Conservation (phyloP, 2,329 filamentous ascomycete genomes). For the Ceratocystis eucalypticola region DNA sequence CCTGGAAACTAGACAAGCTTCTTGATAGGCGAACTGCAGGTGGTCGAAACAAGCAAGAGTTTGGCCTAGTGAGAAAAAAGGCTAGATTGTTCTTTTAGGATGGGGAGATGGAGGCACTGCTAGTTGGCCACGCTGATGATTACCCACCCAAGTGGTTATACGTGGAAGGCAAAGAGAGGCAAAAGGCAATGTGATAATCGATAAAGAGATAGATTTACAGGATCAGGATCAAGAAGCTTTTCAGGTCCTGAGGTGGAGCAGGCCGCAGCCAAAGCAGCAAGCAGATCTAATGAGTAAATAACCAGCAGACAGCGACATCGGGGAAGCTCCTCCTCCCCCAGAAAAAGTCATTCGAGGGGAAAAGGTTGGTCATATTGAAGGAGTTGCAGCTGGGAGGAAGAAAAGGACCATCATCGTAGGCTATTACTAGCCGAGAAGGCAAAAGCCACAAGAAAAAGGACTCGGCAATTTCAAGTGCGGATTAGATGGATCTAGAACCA, state of each 20-base stretch:
- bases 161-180: background rate
- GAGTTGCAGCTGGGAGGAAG: background rate
- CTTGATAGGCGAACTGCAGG: constrained; percentile 1
- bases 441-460: background rate
- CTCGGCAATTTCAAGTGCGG: background rate
- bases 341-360: background rate
- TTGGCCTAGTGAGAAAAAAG: background rate
- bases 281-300: background rate
- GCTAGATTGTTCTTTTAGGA: background rate
- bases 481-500: background rate
- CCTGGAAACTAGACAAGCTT: background rate
- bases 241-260: constrained; percentile 9
- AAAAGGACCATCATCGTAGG: background rate
- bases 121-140: background rate
- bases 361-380: background rate
- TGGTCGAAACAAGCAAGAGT: background rate
- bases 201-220: constrained; percentile 1
- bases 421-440: background rate
- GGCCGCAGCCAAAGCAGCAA: no score
- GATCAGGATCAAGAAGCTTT: constrained; percentile 17
- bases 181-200: background rate
- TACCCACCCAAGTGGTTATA: background rate
- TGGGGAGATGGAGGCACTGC: background rate
- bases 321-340: background rate
- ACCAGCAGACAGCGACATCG: constrained; percentile 4